Base-by-base conservation (phyloP, 1,284 basidiomycete species). In the Hemileia vastatrix region DNA sequence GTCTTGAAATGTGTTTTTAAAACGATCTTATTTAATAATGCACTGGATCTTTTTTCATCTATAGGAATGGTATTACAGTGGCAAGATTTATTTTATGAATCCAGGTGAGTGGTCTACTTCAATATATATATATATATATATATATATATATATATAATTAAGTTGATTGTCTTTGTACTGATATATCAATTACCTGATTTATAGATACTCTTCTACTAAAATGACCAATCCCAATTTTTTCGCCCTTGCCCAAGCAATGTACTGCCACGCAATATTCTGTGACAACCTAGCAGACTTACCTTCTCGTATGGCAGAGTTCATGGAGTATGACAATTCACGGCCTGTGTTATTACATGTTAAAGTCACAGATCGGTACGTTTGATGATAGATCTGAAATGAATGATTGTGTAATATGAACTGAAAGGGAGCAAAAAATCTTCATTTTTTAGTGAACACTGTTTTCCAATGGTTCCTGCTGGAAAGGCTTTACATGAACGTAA, bases 21-120 rank as follows among this genome's bases (percentile, higher is more conserved):
- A 15, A 8, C 15, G 24, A 18, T 43, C 4, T 13, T n/a, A 33
- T 6, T 21, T 19, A 8, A 19, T 60, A 24, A n/a, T 32, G 11
- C 5, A 43, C 79, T 93, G 67, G 78, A 93, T 21, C 77, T 93
- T 71, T 92, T 93, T 78, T 88, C 91, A 76, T 93, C 91, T 83
- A 90, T 94, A 77, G 94, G 94, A 61, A 97, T 98, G 94, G 94
- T 97, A 18, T 80, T 91, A 56, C 94, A 98, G 80, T 97, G 94
- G 94, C 94, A 97, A 82, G 88, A 86, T 86, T n/a, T 53, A 9
- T 53, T 47, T 32, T 44, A 9, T 27, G 6, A 60, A 59, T 51
- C 45, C 15, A 51, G 62, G 50, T 19, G 8, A 11, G 51, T 45
- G 4, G 9, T 18, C 2, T 36, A 27, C 61, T 54, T 19, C 8